Base-by-base conservation (phyloP, 2,329 filamentous ascomycete species). In the Aspergillus pseudonomiae region DNA sequence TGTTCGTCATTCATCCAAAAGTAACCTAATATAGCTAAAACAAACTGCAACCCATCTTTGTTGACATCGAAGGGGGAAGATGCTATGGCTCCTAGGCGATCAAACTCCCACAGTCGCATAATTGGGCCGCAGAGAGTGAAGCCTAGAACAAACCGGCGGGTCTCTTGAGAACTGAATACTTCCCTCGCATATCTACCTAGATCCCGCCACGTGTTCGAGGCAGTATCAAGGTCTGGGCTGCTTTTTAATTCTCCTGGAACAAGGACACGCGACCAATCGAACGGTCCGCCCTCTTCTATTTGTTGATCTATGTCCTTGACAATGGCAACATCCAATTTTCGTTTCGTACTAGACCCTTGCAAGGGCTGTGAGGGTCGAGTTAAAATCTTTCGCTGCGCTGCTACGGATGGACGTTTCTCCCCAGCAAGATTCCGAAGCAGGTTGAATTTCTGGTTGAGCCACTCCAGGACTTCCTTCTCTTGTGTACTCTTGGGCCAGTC, bases 251-350 rank as follows among this genome's bases (percentile, higher is more conserved):
- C 59, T 5, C 62, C 59, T 11, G 59, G 59, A 10, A 64, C 30
- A 19, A 64, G 32, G 21, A 64, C 48, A 12, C 58, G 59, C n/a
- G 62, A 61, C 62, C 55, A 64, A 46, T 64, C 46, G 26, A 12
- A 30, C 46, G 26, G 45, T 48, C 24, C 24, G 58, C 30, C 30
- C 11, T 34, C 26, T 21, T 55, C 19, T 52, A 7, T 56, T 39
- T 41, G 39, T 19, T 32, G 39, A n/a, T 19, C 21, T 48, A 26
- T 30, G 19, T 21, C 43, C 28, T 50, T 32, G 19, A 79, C 71
- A 32, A 83, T 77, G 30, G 73, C 71, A 56, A 79, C 60, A 55
- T 79, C 74, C 19, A 78, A 64, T 64, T 78, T 79, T 19, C 71
- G 74, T 58, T 74, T 66, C 14, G 64, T 71, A 16, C 67, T 77